Percentiles rank a stretch among this genome's conserved stretches.
These are phyloP conservation scores for Selaginella tamariscina DNA, from an alignment of 75 land plant genomes.

Conservation along the genomic window DNA sequence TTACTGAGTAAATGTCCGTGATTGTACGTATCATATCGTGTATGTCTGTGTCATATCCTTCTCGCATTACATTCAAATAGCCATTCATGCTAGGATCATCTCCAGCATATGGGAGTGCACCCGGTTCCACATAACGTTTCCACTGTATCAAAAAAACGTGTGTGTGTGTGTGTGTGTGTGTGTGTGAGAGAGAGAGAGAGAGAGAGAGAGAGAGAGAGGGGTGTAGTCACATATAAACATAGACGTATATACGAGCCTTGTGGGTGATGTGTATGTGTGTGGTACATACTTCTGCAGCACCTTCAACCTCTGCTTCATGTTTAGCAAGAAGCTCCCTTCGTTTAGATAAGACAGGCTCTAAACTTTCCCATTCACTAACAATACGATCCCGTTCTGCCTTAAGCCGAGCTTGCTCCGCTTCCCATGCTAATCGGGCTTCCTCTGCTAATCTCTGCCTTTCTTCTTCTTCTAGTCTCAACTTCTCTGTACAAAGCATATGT, in stretches of 20 bases:
- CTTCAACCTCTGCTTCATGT: slow-evolving; percentile 15
- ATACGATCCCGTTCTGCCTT: slow-evolving; percentile 27
- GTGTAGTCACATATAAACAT: no score
- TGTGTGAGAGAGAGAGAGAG: no score
- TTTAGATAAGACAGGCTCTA: slow-evolving; percentile 16
- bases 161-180: no score
- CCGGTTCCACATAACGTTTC: slow-evolving; percentile 25
- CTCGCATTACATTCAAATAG: slow-evolving; percentile 15
- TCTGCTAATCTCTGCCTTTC: slow-evolving; percentile 17
- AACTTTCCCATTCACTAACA: slow-evolving; percentile 16
- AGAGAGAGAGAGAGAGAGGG: no score
- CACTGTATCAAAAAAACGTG: slow-evolving; percentile 18
- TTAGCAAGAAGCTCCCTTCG: slow-evolving; percentile 13
- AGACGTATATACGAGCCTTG: no score
- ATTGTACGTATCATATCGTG: slow-evolving; percentile 15
- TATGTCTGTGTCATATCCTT: slow-evolving; percentile 19
- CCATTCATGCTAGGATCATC: slow-evolving; percentile 18
- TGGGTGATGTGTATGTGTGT: no score
- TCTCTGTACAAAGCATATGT: slow-evolving; percentile 9
- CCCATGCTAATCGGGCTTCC: slow-evolving; percentile 25
- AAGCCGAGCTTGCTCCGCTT: slow-evolving; percentile 35
- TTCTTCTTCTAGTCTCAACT: slow-evolving; percentile 15
- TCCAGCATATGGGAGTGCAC: slow-evolving; percentile 24
- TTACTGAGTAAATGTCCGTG: slow-evolving; percentile 20
- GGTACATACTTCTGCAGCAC: slow-evolving; percentile 16